Conservation (phyloP, 805 yeast genomes). For the Maudiozyma turicensis region DNA sequence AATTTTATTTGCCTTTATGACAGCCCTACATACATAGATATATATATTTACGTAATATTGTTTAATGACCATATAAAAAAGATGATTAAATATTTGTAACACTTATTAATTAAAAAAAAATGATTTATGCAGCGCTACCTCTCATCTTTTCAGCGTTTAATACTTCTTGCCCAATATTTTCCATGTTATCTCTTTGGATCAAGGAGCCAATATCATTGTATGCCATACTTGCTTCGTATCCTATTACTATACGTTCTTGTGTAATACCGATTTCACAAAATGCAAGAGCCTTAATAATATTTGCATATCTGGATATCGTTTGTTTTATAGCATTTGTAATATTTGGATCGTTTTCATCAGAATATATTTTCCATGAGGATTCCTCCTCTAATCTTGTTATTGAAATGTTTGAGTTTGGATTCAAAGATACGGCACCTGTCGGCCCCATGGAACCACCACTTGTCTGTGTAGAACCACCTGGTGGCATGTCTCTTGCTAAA, state of each 20-base stretch:
- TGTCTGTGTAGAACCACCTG: constrained; percentile 22
- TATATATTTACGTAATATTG: background rate
- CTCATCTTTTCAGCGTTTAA: constrained; percentile 67
- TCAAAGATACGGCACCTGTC: constrained; percentile 23
- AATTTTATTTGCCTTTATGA: too few relatives aligned
- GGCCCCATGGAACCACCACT: constrained; percentile 25
- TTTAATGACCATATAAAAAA: background rate
- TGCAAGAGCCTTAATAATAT: constrained; percentile 75
- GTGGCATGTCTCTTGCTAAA: constrained; percentile 23
- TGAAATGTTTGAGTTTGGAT: constrained; percentile 37
- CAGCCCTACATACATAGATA: too few relatives aligned
- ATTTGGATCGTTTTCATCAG: constrained; percentile 70
- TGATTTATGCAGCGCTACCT: constrained; percentile 32
- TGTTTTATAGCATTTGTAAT: constrained; percentile 53
- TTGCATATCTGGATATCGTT: constrained; percentile 76
- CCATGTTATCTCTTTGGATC: constrained; percentile 65
- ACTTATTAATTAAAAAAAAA: background rate
- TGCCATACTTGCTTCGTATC: constrained; percentile 84
- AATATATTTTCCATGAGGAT: constrained; percentile 89
- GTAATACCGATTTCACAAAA: constrained; percentile 79
- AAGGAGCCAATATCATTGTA: constrained; percentile 61
- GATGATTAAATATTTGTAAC: background rate
- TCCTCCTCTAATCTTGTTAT: constrained; percentile 87
- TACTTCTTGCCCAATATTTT: constrained; percentile 61
- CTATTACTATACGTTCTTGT: constrained; percentile 65